Evolutionary conservation across 2,329 filamentous ascomycete species (phyloP).

Genomic region (Colletotrichum viniferum): DNA sequence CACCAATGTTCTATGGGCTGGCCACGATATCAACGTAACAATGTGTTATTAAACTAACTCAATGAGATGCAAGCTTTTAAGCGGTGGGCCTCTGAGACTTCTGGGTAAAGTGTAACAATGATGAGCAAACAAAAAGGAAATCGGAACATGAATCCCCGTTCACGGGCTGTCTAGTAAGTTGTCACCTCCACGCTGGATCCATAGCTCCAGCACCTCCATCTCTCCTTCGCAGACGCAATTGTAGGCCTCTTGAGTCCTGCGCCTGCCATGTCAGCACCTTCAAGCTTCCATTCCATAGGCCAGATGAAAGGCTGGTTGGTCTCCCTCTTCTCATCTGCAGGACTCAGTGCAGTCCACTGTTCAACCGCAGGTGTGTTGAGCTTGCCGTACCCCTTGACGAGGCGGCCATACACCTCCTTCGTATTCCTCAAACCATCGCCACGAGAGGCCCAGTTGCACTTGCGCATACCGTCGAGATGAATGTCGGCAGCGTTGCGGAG

Average conservation of each 20-base stretch:
- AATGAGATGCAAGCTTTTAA: neutral
- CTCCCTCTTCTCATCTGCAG: constrained; percentile 23
- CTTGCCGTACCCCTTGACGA: constrained; percentile 23
- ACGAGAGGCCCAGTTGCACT: constrained; percentile 25
- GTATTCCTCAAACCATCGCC: constrained; percentile 13
- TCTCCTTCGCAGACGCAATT: constrained; percentile 25
- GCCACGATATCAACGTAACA: neutral
- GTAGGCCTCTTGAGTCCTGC: constrained; percentile 15
- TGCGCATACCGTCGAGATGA: constrained; percentile 26
- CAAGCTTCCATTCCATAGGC: constrained; percentile 22
- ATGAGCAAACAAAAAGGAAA: neutral
- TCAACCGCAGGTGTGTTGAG: constrained; percentile 19
- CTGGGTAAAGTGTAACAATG: neutral
- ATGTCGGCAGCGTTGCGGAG: constrained; percentile 23
- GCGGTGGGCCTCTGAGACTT: neutral
- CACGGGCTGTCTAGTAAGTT: neutral
- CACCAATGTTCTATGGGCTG: neutral
- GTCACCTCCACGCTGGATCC: neutral
- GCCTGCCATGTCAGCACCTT: neutral
- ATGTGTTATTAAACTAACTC: neutral
- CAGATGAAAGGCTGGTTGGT: constrained; percentile 18
- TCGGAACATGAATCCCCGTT: neutral
- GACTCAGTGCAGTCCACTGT: constrained; percentile 21
- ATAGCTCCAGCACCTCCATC: constrained; percentile 21
- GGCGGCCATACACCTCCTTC: constrained; percentile 5